A percentile compares a stretch with the other conserved stretches of the same genome.
These are phyloP conservation scores for Stephanodiscus triporus DNA, from an alignment of 108 stramenopile species.

Conservation along the genomic window DNA sequence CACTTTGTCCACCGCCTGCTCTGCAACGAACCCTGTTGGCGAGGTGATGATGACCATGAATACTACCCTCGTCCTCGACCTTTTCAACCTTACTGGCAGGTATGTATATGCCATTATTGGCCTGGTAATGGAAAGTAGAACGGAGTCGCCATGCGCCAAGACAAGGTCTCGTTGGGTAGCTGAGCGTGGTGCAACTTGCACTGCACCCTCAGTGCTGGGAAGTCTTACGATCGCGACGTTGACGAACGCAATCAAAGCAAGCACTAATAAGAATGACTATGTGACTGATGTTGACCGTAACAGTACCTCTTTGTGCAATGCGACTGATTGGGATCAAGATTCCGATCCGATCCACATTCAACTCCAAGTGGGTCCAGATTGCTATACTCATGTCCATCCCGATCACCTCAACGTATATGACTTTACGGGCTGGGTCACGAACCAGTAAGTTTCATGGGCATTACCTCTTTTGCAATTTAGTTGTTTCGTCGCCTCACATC, in stretches of 20 bases:
- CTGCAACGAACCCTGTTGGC: constrained; percentile 16
- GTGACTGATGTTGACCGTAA: constrained; percentile 26
- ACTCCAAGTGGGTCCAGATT: constrained; percentile 43
- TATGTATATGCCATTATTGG: constrained; percentile 60
- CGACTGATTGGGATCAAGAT: constrained; percentile 4
- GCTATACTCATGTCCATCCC: constrained; percentile 59
- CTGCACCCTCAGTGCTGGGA: constrained; percentile 21
- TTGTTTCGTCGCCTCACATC: background rate
- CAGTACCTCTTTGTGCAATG: constrained; percentile 23
- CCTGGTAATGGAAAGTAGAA: constrained; percentile 37
- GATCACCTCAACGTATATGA: constrained; percentile 63
- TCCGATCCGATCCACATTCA: constrained; percentile 26
- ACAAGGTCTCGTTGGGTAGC: constrained; percentile 35
- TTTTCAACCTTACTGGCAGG: constrained; percentile 36
- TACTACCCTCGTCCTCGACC: constrained; percentile 9
- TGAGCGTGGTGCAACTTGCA: constrained; percentile 14
- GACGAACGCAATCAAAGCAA: constrained; percentile 16
- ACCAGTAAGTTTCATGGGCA: background rate
- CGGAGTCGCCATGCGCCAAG: constrained; percentile 31
- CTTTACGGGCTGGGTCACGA: constrained; percentile 51
- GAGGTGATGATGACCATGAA: constrained; percentile 35
- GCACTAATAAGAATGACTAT: constrained; percentile 23
- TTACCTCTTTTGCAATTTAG: background rate
- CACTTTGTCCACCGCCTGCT: constrained; percentile 31
- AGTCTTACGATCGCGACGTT: constrained; percentile 21